Evolutionary conservation across 75 land plant genomes (phyloP).

Genomic region (Gnetum montanum): DNA sequence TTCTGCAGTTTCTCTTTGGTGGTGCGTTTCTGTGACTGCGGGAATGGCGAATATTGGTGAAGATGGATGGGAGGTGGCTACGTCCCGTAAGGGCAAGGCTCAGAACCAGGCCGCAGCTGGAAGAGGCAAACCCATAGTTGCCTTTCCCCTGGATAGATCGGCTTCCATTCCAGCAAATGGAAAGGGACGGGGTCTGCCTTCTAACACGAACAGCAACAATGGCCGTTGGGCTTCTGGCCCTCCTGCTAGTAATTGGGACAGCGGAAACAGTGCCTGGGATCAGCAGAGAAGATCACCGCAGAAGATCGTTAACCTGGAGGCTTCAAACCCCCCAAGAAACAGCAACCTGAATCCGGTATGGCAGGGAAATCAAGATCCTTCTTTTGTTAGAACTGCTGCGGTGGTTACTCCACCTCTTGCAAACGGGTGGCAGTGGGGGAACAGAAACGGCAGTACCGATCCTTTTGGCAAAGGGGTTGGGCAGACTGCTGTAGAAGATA

Average conservation of each 20-base stretch:
- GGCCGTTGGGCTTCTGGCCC: neutral
- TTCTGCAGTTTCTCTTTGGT: too few species aligned
- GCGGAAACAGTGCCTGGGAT: neutral
- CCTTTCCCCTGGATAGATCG: neutral
- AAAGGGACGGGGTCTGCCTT: neutral
- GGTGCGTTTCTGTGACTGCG: neutral
- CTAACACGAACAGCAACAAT: neutral
- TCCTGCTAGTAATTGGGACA: neutral
- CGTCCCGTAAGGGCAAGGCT: conserved; percentile 1
- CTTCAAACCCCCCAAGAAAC: conserved; percentile 10
- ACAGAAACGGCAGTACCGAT: neutral
- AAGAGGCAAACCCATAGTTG: too few species aligned
- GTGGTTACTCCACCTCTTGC: conserved; percentile 30
- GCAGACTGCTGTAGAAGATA: neutral
- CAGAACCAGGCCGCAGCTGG: neutral
- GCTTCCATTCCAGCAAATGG: neutral
- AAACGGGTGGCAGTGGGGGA: conserved; percentile 39
- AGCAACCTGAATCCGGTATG: conserved; percentile 9
- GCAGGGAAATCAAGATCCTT: conserved; percentile 12
- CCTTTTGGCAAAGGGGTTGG: neutral
- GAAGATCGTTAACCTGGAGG: neutral
- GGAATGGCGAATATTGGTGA: neutral
- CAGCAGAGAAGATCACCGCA: too few species aligned
- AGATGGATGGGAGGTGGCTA: neutral
- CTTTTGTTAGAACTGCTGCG: conserved; percentile 4